Evolutionary conservation across 306 rosid genomes (phyloP).

Genomic region (Carpinus viminea): DNA sequence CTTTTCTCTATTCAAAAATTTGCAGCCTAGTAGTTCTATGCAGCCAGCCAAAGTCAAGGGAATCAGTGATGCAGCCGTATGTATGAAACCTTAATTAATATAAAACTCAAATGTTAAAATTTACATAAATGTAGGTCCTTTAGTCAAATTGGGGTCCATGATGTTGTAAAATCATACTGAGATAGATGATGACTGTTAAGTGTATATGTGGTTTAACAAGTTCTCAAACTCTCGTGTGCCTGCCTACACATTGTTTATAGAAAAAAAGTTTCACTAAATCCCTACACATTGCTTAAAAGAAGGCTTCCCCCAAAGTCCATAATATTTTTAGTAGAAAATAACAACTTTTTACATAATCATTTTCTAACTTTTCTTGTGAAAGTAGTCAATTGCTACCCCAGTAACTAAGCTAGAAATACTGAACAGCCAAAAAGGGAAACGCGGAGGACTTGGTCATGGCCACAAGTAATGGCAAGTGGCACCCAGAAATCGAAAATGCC

Average conservation of each 20-base stretch:
- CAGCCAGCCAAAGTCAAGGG: neutral
- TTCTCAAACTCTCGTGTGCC: neutral
- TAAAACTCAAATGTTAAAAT: neutral
- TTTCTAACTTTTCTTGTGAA: neutral
- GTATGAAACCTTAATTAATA: neutral
- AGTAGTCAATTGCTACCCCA: neutral
- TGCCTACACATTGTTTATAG: neutral
- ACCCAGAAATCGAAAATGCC: neutral
- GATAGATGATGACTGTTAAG: neutral
- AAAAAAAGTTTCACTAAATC: neutral
- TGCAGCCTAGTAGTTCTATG: neutral
- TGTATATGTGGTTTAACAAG: neutral
- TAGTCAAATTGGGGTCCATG: neutral
- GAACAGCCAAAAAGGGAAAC: neutral
- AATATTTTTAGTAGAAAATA: neutral
- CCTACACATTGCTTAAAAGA: neutral
- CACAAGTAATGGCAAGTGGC: neutral
- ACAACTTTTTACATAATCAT: neutral
- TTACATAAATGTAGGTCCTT: neutral
- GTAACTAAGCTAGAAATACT: neutral
- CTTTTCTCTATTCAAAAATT: constrained; percentile 16
- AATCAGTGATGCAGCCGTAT: neutral
- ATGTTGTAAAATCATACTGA: neutral
- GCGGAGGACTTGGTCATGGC: neutral
- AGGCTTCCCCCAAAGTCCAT: neutral